Conservation (phyloP, 805 yeast species). For the Priceomyces castillae region DNA sequence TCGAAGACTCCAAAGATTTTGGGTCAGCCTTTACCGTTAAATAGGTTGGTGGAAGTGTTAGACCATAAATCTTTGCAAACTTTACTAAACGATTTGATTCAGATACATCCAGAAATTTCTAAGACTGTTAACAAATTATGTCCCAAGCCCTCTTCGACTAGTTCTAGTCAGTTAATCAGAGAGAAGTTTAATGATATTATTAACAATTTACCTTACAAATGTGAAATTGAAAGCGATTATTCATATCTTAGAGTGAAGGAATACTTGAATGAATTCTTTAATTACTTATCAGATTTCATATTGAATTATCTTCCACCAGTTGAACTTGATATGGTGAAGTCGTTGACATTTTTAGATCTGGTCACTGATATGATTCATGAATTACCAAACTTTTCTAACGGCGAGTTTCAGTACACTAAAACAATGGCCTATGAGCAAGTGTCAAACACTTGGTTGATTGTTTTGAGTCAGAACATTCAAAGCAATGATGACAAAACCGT, state of each 20-base stretch:
- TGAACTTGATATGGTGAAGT: constrained; percentile 50
- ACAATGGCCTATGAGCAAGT: constrained; percentile 60
- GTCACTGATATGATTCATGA: constrained; percentile 59
- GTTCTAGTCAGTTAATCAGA: constrained; percentile 50
- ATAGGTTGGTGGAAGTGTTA: constrained; percentile 65
- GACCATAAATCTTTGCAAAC: constrained; percentile 54
- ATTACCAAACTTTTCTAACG: constrained; percentile 63
- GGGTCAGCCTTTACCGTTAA: constrained; percentile 62
- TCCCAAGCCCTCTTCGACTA: constrained; percentile 56
- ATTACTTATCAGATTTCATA: constrained; percentile 71
- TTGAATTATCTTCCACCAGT: constrained; percentile 70
- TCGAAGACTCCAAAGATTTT: constrained; percentile 42
- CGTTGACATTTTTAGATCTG: constrained; percentile 61
- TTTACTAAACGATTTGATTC: constrained; percentile 52
- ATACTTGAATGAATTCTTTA: constrained; percentile 62
- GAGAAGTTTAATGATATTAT: constrained; percentile 45
- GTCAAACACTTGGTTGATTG: constrained; percentile 54
- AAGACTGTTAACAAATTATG: constrained; percentile 49
- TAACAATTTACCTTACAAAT: constrained; percentile 66
- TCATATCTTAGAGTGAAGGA: constrained; percentile 73
- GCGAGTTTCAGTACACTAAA: constrained; percentile 52
- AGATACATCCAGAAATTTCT: constrained; percentile 60
- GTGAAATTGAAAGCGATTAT: constrained; percentile 70
- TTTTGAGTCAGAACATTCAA: constrained; percentile 28
- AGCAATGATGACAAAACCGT: constrained; percentile 15